These are phyloP conservation scores for Ophiostoma perfectum DNA, from an alignment of 2,329 filamentous ascomycete species.

Conservation along the genomic window DNA sequence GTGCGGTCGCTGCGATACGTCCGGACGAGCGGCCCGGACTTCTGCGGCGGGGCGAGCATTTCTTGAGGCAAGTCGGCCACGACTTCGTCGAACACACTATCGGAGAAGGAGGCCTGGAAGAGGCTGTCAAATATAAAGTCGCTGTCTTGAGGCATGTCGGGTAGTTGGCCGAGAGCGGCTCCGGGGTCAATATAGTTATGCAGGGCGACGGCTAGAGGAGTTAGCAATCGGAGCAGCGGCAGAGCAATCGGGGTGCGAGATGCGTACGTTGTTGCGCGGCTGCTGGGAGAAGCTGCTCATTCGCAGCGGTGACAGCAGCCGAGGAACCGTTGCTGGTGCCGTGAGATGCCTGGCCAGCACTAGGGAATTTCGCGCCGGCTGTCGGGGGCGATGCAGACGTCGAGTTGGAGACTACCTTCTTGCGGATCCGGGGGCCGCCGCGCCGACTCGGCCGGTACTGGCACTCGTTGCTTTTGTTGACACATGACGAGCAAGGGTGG, in stretches of 20 bases:
- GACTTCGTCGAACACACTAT: constrained; percentile 23
- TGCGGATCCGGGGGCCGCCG: constrained; percentile 41
- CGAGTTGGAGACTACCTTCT: constrained; percentile 32
- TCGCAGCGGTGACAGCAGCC: constrained; percentile 14
- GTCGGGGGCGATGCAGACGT: constrained; percentile 8
- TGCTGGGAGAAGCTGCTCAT: constrained; percentile 29
- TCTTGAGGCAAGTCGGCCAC: constrained; percentile 21
- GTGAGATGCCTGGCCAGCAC: neutral
- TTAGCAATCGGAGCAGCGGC: neutral
- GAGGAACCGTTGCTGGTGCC: neutral
- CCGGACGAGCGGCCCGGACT: constrained; percentile 35
- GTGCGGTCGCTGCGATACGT: constrained; percentile 39
- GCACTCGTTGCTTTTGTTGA: constrained; percentile 39
- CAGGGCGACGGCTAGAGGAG: constrained; percentile 32
- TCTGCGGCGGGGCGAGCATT: constrained; percentile 20
- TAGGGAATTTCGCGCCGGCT: constrained; percentile 20
- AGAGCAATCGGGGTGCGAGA: neutral
- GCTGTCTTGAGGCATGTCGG: constrained; percentile 43
- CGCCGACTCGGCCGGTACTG: constrained; percentile 41
- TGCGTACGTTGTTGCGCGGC: constrained; percentile 19
- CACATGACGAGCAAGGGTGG: constrained; percentile 34
- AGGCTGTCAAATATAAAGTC: constrained; percentile 45
- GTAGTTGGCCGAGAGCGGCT: constrained; percentile 43
- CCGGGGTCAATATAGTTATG: constrained; percentile 43
- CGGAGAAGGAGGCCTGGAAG: constrained; percentile 32